Percentiles rank a stretch among this genome's conserved stretches.
These are phyloP conservation scores for Nothomitra cinnamomea DNA, from an alignment of 2,329 filamentous ascomycete species.

Conservation along the genomic window DNA sequence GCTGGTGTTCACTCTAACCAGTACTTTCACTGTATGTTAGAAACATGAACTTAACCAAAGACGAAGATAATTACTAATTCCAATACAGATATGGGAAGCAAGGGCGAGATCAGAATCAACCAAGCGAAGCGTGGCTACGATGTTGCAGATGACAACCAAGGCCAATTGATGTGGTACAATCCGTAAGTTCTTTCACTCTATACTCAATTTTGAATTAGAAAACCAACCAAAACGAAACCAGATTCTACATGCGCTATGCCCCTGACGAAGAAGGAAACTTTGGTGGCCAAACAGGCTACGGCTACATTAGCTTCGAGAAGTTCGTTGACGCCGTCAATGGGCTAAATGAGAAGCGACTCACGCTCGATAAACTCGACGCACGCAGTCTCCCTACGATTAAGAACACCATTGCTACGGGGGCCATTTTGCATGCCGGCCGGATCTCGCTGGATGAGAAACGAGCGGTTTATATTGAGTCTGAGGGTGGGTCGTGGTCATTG, in stretches of 20 bases:
- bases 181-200: constrained; percentile 32
- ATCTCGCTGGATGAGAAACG: constrained; percentile 70
- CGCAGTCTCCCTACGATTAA: constrained; percentile 68
- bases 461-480: constrained; percentile 54
- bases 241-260: constrained; percentile 85
- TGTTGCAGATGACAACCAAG: constrained; percentile 62
- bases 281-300: constrained; percentile 76
- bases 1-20: constrained; percentile 94
- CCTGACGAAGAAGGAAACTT: constrained; percentile 94
- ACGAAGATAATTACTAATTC: background rate
- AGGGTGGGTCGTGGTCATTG: constrained; percentile 51
- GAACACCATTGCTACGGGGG: constrained; percentile 84
- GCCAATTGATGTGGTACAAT: constrained; percentile 64
- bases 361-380: constrained; percentile 58
- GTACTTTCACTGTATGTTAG: constrained; percentile 62
- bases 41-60: background rate
- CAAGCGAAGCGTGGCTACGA: constrained; percentile 92
- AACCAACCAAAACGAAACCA: constrained; percentile 11
- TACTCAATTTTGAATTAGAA: background rate
- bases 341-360: constrained; percentile 57
- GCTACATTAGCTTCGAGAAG: constrained; percentile 89
- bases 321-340: constrained; percentile 76
- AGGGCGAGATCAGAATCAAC: constrained; percentile 76
- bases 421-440: constrained; percentile 76
- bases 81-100: constrained; percentile 47